Evolutionary conservation across 1,284 basidiomycete genomes (phyloP).

Genomic region (Ceratobasidium sp.): DNA sequence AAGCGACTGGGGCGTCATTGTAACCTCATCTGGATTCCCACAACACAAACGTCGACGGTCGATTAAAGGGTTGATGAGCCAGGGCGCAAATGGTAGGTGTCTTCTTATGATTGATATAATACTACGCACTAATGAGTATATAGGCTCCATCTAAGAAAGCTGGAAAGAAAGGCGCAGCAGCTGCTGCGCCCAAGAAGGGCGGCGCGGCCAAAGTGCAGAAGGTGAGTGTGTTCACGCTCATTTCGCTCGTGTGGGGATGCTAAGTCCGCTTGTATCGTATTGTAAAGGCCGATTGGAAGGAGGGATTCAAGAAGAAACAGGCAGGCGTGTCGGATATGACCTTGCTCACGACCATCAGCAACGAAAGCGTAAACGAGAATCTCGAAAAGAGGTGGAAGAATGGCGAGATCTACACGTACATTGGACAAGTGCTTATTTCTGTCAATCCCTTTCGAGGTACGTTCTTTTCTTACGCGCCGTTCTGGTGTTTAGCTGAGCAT

Average conservation of each 20-base stretch:
- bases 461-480: conserved; percentile 44
- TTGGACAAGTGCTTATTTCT: conserved; percentile 96
- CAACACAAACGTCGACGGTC: conserved; percentile 21
- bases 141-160: conserved; percentile 92
- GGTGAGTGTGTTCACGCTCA: conserved; percentile 58
- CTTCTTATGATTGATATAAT: neutral
- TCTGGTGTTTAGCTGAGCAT: neutral
- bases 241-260: neutral
- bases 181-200: conserved; percentile 64
- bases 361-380: conserved; percentile 98
- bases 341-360: conserved; percentile 94
- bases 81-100: conserved; percentile 15
- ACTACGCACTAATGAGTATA: neutral
- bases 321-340: conserved; percentile 99
- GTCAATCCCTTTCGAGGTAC: conserved; percentile 97
- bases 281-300: conserved; percentile 94
- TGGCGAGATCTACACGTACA: conserved; percentile 99
- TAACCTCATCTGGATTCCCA: conserved; percentile 9
- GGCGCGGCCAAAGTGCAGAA: conserved; percentile 76
- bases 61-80: conserved; percentile 14
- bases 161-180: conserved; percentile 81
- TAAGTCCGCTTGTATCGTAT: neutral
- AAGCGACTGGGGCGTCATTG: conserved; percentile 28
- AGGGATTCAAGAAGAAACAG: conserved; percentile 97
- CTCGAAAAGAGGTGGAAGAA: conserved; percentile 96